Percentiles rank a stretch among this genome's conserved stretches.
Conservation (phyloP, 352 stramenopile genomes). For the Pythium pyrilobum region DNA sequence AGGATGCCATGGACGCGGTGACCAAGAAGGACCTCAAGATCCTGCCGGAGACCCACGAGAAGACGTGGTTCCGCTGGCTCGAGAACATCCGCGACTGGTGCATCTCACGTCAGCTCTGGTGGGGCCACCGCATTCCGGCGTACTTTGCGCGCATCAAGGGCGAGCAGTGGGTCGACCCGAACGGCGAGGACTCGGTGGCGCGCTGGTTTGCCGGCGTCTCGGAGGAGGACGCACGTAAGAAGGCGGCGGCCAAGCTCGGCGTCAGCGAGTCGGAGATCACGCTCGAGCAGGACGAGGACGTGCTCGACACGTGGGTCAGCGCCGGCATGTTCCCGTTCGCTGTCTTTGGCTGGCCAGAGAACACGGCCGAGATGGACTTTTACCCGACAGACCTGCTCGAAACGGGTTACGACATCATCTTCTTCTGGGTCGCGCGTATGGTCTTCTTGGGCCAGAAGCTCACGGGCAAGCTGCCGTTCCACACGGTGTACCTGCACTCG, state of each 20-base stretch:
- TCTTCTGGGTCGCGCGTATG: conserved; percentile 99
- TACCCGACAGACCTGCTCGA: conserved; percentile 97
- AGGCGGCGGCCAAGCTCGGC: conserved; percentile 72
- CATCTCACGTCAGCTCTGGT: conserved; percentile 99
- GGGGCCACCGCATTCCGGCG: conserved; percentile 98
- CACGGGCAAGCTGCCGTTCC: conserved; percentile 95
- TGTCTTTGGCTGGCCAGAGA: conserved; percentile 79
- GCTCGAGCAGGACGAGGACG: conserved; percentile 98
- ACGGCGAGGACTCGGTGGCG: conserved; percentile 44
- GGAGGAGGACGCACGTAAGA: conserved; percentile 85
- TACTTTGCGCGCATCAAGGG: conserved; percentile 94
- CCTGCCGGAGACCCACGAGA: conserved; percentile 86
- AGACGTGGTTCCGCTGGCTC: conserved; percentile 97
- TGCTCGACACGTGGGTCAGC: conserved; percentile 99
- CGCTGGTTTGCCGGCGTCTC: conserved; percentile 78
- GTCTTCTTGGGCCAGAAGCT: conserved; percentile 95
- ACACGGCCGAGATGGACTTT: conserved; percentile 81
- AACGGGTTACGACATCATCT: conserved; percentile 99
- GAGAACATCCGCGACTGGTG: conserved; percentile 99
- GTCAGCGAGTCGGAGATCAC: conserved; percentile 57
- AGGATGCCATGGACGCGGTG: conserved; percentile 78
- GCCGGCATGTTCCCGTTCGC: conserved; percentile 95
- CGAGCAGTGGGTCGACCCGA: conserved; percentile 67
- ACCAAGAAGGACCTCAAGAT: conserved; percentile 81
- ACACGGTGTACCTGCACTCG: conserved; percentile 96